These are phyloP conservation scores for Colletotrichum somersetense DNA, from an alignment of 2,329 filamentous ascomycete genomes.

Conservation along the genomic window DNA sequence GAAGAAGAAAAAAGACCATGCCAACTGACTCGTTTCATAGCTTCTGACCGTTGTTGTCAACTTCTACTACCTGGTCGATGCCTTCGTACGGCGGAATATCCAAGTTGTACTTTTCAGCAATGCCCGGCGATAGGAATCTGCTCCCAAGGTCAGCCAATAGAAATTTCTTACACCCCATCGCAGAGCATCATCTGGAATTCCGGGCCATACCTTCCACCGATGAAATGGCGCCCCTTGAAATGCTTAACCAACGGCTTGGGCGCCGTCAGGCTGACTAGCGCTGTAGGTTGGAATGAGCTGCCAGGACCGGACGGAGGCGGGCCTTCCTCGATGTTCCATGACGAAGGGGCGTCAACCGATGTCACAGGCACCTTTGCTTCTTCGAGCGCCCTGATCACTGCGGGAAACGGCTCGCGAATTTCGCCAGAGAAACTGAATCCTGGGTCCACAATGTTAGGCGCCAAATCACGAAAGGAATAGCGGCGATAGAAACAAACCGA, in stretches of 20 bases:
- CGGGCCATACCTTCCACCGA: slow-evolving; percentile 80
- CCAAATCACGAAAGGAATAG: slow-evolving; percentile 1
- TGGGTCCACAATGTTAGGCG: slow-evolving; percentile 48
- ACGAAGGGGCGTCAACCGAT: slow-evolving; percentile 92
- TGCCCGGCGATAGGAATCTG: slow-evolving; percentile 82
- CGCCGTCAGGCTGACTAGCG: slow-evolving; percentile 89
- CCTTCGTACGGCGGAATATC: slow-evolving; percentile 87
- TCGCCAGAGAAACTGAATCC: slow-evolving; percentile 94
- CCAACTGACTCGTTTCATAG: slow-evolving; percentile 57
- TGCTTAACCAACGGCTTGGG: slow-evolving; percentile 89
- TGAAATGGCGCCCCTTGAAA: slow-evolving; percentile 90
- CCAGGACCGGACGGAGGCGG: slow-evolving; percentile 84
- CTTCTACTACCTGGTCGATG: slow-evolving; percentile 89
- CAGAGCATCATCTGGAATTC: slow-evolving; percentile 4
- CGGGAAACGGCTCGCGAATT: slow-evolving; percentile 90
- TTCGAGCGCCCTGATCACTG: slow-evolving; percentile 82
- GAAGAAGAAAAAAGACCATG: slow-evolving; percentile 20
- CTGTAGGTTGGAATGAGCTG: slow-evolving; percentile 82
- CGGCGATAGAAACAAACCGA: slow-evolving; percentile 67
- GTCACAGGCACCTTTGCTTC: slow-evolving; percentile 81
- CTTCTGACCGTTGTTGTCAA: slow-evolving; percentile 65
- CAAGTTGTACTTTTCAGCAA: slow-evolving; percentile 88
- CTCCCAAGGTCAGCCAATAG: slow-evolving; percentile 35
- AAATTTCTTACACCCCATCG: neutral
- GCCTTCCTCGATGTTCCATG: slow-evolving; percentile 91